Conservation (phyloP, 2,329 filamentous ascomycete species). For the Penicillium sp. region DNA sequence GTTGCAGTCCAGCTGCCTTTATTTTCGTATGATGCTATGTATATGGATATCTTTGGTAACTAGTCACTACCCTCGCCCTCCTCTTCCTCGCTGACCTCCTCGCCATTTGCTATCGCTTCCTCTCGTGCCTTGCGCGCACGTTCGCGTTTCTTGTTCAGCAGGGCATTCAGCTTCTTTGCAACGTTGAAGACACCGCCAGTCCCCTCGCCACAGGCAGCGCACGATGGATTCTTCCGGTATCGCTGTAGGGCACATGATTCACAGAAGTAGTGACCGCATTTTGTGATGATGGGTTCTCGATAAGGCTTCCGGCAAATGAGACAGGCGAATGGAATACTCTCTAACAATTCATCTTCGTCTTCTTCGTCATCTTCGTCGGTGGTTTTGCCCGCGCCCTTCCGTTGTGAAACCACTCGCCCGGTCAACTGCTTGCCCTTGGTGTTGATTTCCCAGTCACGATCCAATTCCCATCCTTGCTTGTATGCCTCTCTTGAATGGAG, state of each 20-base stretch:
- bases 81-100: slow-evolving; percentile 50
- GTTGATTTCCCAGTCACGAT: slow-evolving; percentile 86
- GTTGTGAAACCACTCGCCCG: slow-evolving; percentile 49
- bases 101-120: slow-evolving; percentile 51
- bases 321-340: slow-evolving; percentile 85
- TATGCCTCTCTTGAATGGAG: slow-evolving; percentile 61
- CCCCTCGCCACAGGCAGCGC: slow-evolving; percentile 77
- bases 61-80: slow-evolving; percentile 32
- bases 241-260: slow-evolving; percentile 80
- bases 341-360: slow-evolving; percentile 67
- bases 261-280: slow-evolving; percentile 95
- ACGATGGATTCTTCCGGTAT: slow-evolving; percentile 81
- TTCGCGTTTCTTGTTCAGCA: slow-evolving; percentile 68
- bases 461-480: slow-evolving; percentile 92
- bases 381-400: slow-evolving; percentile 43
- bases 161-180: slow-evolving; percentile 74
- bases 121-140: slow-evolving; percentile 53
- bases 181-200: slow-evolving; percentile 88
- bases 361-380: slow-evolving; percentile 51
- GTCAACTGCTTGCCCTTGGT: slow-evolving; percentile 55
- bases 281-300: slow-evolving; percentile 75
- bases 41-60: neutral
- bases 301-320: slow-evolving; percentile 80
- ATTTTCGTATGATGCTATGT: slow-evolving; percentile 12
- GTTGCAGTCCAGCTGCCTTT: slow-evolving; percentile 7